Evolutionary conservation across 441 rosid species (phyloP), one percentile per base, ranked within the genome.

Genomic region (Raphanus hybrid): DNA sequence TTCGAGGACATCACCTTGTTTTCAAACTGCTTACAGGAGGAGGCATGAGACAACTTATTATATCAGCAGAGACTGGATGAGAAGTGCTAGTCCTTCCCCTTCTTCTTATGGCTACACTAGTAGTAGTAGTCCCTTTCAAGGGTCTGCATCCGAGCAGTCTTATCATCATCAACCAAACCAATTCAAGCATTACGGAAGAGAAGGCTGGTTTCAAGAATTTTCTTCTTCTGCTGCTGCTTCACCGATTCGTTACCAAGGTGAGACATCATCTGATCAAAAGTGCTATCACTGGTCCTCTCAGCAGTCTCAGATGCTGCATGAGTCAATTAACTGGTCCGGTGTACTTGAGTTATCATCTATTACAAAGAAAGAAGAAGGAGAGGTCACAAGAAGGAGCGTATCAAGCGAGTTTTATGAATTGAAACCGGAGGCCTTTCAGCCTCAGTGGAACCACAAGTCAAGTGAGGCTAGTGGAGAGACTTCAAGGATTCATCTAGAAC

Each of bases 51-150:
- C 34, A 29, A 29, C 6, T 3, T 60, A 80, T 20, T 74, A 71
- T 73, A 55, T 78, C 74, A 71, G 80, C 58, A 87, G 79, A 82
- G 86, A 85, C 79, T 81, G 82, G 81, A 55, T 55, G 37, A 71
- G 85, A 77, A 82, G 80, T 75, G 87, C 78, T 73, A 82, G 78
- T 71, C 76, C 69, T 63, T 73, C 81, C 18, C 82, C 74, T 59
- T 78, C 81, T 52, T 78, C 81, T 74, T 84, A 80, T 77, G 88
- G 75, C 71, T 75, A 81, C 71, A 85, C 79, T 58, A 82, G 84
- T 69, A 34, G 39, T 58, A 82, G 84, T 69, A 34, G 39, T 34
- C 66, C 88, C 79, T 85, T 55, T 8, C 86, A 80, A 68, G 80
- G 80, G 80, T 29, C 34, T 29, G 5, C 4, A 29, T 29, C 26